These are phyloP conservation scores for Plasmopara halstedii DNA, from an alignment of 352 stramenopile species.

Conservation along the genomic window DNA sequence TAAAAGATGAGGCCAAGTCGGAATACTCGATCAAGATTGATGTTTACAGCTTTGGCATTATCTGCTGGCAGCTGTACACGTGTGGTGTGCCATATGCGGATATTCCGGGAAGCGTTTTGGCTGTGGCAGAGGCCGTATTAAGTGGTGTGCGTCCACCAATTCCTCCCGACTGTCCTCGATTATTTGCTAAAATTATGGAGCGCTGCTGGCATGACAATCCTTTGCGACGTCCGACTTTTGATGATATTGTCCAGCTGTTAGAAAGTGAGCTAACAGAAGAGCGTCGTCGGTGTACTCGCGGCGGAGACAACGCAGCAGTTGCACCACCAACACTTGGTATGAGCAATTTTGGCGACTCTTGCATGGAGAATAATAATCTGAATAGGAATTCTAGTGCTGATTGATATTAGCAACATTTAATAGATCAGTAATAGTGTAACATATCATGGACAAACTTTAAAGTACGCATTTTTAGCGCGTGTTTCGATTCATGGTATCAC, in stretches of 20 bases:
- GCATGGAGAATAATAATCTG: no score
- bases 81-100: conserved; percentile 63
- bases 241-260: conserved; percentile 72
- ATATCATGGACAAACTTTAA: no score
- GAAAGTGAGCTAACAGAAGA: conserved; percentile 61
- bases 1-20: conserved; percentile 58
- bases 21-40: conserved; percentile 80
- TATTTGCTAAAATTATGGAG: conserved; percentile 80
- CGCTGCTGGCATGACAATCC: conserved; percentile 72
- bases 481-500: no score
- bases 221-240: conserved; percentile 57
- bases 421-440: not conserved
- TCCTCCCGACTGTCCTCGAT: conserved; percentile 41
- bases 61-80: conserved; percentile 78
- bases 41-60: conserved; percentile 82
- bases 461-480: not conserved
- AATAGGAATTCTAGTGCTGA: no score
- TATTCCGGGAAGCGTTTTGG: conserved; percentile 71
- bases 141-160: conserved; percentile 54
- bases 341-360: conserved; percentile 16
- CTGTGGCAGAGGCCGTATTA: conserved; percentile 66
- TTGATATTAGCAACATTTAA: not conserved
- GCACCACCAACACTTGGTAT: conserved; percentile 9
- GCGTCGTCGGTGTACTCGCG: conserved; percentile 25
- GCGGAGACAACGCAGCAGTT: conserved; percentile 14